Evolutionary conservation across 1,284 basidiomycete genomes (phyloP), one percentile per base, ranked within the genome.

Genomic region (Phellinidium pouzarii): DNA sequence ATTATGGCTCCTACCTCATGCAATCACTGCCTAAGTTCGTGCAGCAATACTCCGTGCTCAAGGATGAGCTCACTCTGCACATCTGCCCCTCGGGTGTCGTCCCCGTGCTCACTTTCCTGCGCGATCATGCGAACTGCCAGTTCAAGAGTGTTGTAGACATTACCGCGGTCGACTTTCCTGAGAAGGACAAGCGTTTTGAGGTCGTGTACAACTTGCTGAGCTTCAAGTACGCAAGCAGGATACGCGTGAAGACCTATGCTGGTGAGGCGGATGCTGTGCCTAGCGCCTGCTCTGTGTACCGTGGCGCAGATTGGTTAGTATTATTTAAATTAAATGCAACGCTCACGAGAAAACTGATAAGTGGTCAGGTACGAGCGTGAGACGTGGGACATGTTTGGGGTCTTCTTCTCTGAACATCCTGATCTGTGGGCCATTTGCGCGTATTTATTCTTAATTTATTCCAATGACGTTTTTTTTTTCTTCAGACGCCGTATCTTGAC

Each of bases 171-270:
- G 96, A 99, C 74, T 98, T 85, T 66, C 96, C 96, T 1, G 92
- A 94, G 63, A 78, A 91, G 59, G 82, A 89, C 61, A 91, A 94
- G 68, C 82, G 96, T 55, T 99, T 99, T 70, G 96, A 99, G 75
- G 84, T 99, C 51, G 93, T 96, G 31, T 99, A 99, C 73, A 90
- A 99, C 73, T 73, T 99, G 59, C 75, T 99, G 60, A 94, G 90
- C 63, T 71, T 94, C 62, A 78, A 78, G 65, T 71, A 81, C 59
- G 79, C 76, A 45, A 83, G 84, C 27, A 79, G 96, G 59, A 91
- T 99, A 66, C 77, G 96, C 52, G 94, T 99, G 61, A 99, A 99
- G 80, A 98, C 96, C 0, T 98, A 96, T 68, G 93, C 94, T 55
- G 89, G 91, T 59, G 96, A 99, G 71, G 84, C 90, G n/a, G 90